Conservation (phyloP, 345 rosid genomes). For the Populus deltoides region DNA sequence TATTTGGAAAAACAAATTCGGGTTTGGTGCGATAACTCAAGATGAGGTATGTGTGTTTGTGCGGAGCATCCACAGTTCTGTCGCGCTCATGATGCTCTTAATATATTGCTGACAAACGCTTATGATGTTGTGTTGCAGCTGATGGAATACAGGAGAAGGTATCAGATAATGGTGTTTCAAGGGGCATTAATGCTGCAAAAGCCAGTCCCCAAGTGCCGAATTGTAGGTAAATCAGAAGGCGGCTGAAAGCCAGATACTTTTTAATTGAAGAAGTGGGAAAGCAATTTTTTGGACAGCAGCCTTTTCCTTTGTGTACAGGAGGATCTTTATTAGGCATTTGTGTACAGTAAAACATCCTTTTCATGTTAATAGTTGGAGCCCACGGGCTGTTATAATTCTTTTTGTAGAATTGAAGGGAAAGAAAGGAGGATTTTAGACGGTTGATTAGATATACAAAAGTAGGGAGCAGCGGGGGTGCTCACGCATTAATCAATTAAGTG, state of each 20-base stretch:
- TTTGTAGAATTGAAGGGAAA: constrained; percentile 12
- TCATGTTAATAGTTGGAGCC: not conserved
- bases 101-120: not conserved
- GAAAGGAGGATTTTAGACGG: not conserved
- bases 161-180: constrained; percentile 71
- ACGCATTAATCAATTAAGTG: too few relatives aligned
- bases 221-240: constrained; percentile 24
- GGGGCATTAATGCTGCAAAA: constrained; percentile 85
- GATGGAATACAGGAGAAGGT: constrained; percentile 46
- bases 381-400: not conserved
- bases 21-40: constrained; percentile 52
- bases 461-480: not conserved
- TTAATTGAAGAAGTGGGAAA: not conserved
- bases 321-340: not conserved
- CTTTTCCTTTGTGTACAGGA: constrained; percentile 3
- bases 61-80: too few relatives aligned
- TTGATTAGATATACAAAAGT: not conserved
- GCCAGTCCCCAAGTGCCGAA: constrained; percentile 43
- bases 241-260: not conserved
- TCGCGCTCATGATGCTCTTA: not conserved
- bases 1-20: constrained; percentile 85
- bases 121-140: constrained; percentile 28
- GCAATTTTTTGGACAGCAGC: not conserved
- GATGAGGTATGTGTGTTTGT: constrained; percentile 51
- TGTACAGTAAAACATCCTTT: not conserved